These are phyloP conservation scores for Vitis hybrid DNA, from an alignment of 177 flowering plant species.

Conservation along the genomic window DNA sequence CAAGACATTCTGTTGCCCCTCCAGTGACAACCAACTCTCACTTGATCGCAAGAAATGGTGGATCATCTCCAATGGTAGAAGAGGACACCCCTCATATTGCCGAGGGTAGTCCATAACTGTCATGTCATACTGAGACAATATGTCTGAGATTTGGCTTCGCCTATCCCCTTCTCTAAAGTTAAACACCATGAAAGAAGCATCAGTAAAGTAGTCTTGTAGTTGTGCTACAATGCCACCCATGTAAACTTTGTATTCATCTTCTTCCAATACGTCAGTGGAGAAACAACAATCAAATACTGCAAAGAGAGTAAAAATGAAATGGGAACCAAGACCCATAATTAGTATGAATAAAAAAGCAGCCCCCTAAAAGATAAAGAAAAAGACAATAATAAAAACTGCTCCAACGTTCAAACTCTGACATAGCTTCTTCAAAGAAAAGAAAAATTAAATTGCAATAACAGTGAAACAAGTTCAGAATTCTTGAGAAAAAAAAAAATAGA, in stretches of 20 bases:
- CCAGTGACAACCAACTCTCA: slow-evolving; percentile 92
- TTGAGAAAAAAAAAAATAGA: no score
- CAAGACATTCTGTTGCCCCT: slow-evolving; percentile 90
- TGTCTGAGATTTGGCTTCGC: slow-evolving; percentile 77
- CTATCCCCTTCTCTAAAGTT: slow-evolving; percentile 87
- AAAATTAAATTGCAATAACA: no score
- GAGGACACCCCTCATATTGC: slow-evolving; percentile 86
- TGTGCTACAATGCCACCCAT: slow-evolving; percentile 85
- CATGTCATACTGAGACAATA: slow-evolving; percentile 83
- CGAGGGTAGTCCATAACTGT: slow-evolving; percentile 97
- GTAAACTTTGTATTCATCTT: slow-evolving; percentile 81
- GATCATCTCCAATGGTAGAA: slow-evolving; percentile 87
- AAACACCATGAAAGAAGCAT: slow-evolving; percentile 94
- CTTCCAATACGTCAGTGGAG: slow-evolving; percentile 79
- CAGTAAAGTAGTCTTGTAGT: slow-evolving; percentile 81
- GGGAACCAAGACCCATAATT: slow-evolving; percentile 6
- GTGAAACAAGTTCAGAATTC: no score
- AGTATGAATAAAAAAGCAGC: background rate
- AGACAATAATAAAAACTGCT: no score
- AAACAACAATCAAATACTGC: slow-evolving; percentile 98
- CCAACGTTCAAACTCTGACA: no score
- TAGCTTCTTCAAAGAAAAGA: no score
- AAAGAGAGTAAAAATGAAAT: slow-evolving; percentile 7
- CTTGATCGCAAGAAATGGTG: slow-evolving; percentile 88
- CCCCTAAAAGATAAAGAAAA: no score